Conservation (phyloP, 2,329 filamentous ascomycete genomes). For the Didymella arachidicola region DNA sequence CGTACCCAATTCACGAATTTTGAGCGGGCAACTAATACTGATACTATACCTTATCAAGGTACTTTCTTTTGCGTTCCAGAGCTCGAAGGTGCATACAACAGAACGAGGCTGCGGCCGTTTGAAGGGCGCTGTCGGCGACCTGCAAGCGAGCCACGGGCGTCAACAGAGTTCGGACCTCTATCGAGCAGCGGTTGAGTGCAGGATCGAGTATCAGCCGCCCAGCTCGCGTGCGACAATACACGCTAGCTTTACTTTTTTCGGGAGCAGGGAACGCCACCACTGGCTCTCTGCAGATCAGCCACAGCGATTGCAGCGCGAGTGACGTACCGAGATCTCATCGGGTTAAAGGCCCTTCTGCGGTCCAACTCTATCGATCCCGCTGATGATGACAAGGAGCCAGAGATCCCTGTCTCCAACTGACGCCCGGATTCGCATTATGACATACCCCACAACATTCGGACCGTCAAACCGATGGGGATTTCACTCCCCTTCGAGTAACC, state of each 20-base stretch:
- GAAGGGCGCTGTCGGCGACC: slow-evolving; percentile 17
- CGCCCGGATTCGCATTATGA: background rate
- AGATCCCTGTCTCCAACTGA: background rate
- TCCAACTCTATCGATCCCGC: slow-evolving; percentile 9
- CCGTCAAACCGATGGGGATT: slow-evolving; percentile 7
- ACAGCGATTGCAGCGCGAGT: slow-evolving; percentile 1
- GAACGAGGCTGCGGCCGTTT: slow-evolving; percentile 12
- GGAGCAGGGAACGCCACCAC: background rate
- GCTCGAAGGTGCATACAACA: background rate
- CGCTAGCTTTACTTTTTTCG: slow-evolving; percentile 10
- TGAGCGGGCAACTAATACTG: background rate
- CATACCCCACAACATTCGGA: slow-evolving; percentile 4
- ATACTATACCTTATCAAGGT: background rate
- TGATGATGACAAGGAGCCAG: background rate
- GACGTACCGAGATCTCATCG: slow-evolving; percentile 13
- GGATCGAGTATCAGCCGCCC: slow-evolving; percentile 13
- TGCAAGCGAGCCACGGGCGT: slow-evolving; percentile 15
- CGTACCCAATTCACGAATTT: background rate
- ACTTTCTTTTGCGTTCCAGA: slow-evolving; percentile 17
- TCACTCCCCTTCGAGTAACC: background rate
- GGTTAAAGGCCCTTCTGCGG: slow-evolving; percentile 2
- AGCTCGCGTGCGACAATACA: background rate
- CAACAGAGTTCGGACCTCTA: slow-evolving; percentile 1
- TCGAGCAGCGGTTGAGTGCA: slow-evolving; percentile 13
- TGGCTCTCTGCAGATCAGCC: background rate